Conservation (phyloP, 768 basidiomycete species). For the Russula emetica region DNA sequence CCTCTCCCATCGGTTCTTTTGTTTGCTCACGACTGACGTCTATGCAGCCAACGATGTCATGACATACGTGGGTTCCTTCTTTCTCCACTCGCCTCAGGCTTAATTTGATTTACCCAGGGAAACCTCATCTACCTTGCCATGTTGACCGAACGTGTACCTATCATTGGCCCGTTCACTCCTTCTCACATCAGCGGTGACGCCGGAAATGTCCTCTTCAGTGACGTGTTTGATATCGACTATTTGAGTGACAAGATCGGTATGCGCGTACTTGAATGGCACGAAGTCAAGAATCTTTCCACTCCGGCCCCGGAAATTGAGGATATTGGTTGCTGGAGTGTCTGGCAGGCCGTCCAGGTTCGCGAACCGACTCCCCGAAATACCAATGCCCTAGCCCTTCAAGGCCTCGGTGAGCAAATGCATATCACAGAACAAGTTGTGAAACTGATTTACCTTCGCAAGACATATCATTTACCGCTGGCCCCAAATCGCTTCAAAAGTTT, state of each 20-base stretch:
- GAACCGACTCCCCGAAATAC: slow-evolving; percentile 32
- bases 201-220: slow-evolving; percentile 36
- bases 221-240: slow-evolving; percentile 42
- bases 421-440: background rate
- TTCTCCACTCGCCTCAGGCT: background rate
- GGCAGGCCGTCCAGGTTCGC: slow-evolving; percentile 36
- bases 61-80: slow-evolving; percentile 50
- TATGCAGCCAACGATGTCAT: slow-evolving; percentile 68
- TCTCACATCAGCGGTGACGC: slow-evolving; percentile 39
- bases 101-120: slow-evolving; percentile 27
- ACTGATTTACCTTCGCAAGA: slow-evolving; percentile 28
- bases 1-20: background rate
- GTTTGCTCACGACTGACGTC: background rate
- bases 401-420: slow-evolving; percentile 32
- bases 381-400: slow-evolving; percentile 30
- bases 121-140: slow-evolving; percentile 42
- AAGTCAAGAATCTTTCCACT: slow-evolving; percentile 39
- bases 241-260: slow-evolving; percentile 36
- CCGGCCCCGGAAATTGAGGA: slow-evolving; percentile 34
- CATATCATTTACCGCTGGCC: slow-evolving; percentile 38
- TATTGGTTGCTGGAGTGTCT: slow-evolving; percentile 44
- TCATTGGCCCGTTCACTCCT: slow-evolving; percentile 41
- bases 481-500: slow-evolving; percentile 34
- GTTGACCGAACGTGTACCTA: slow-evolving; percentile 39
- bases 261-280: slow-evolving; percentile 41